These are phyloP conservation scores for Cercospora zeae-maydis DNA, from an alignment of 2,329 filamentous ascomycete genomes.

Conservation along the genomic window DNA sequence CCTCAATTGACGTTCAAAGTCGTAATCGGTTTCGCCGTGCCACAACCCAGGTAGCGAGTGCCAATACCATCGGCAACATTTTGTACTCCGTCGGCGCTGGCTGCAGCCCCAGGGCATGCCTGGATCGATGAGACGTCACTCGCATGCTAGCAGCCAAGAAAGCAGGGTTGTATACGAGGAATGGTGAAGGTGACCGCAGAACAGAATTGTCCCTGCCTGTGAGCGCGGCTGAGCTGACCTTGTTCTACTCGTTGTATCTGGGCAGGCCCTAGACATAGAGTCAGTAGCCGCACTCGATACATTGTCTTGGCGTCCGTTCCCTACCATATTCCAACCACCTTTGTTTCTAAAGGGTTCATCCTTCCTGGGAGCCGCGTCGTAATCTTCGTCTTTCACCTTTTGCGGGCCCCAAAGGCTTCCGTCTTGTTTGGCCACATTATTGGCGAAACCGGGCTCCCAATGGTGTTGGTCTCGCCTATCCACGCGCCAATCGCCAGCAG, in stretches of 20 bases:
- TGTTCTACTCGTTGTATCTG: not conserved
- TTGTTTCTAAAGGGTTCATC: not conserved
- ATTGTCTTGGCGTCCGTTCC: not conserved
- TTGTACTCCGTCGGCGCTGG: not conserved
- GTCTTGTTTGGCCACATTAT: constrained; percentile 6
- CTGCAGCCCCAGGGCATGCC: not conserved
- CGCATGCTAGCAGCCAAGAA: not conserved
- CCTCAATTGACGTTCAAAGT: not conserved
- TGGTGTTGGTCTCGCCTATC: constrained; percentile 1
- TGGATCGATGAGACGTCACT: not conserved
- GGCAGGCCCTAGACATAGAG: not conserved
- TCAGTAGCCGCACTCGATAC: not conserved
- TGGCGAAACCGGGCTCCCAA: constrained; percentile 12
- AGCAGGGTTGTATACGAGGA: not conserved
- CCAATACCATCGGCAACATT: too few relatives aligned
- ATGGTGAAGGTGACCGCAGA: not conserved
- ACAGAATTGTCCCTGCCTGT: not conserved
- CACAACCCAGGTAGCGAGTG: not conserved
- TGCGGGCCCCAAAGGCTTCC: constrained; percentile 6
- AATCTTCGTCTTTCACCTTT: not conserved
- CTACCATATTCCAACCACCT: constrained; percentile 7
- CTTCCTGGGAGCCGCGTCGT: not conserved
- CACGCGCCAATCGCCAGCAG: constrained; percentile 1
- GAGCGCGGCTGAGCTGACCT: not conserved
- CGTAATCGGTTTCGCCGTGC: not conserved